These are phyloP conservation scores for Sphenostylis stenocarpa DNA, from an alignment of 306 rosid species.

Conservation along the genomic window DNA sequence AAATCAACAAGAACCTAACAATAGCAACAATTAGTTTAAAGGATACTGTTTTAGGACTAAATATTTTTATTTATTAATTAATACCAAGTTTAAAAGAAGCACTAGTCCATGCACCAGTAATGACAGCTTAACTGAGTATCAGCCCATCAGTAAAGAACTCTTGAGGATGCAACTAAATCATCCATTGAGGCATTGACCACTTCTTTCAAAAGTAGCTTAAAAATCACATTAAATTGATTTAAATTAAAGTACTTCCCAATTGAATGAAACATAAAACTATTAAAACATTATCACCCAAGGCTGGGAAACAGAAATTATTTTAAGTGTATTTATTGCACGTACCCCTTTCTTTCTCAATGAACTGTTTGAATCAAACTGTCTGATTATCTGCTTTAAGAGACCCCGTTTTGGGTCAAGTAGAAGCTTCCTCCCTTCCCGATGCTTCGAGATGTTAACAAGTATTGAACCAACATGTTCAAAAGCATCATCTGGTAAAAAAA, in stretches of 20 bases:
- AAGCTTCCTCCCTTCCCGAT: constrained; percentile 81
- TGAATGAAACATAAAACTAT: constrained; percentile 10
- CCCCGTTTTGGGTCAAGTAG: constrained; percentile 82
- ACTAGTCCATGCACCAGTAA: neutral
- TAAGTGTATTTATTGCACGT: constrained; percentile 37
- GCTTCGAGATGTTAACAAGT: constrained; percentile 86
- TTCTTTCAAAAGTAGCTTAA: constrained; percentile 15
- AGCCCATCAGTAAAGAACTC: constrained; percentile 8
- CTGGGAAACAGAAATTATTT: constrained; percentile 8
- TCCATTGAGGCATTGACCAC: neutral
- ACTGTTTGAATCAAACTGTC: constrained; percentile 85
- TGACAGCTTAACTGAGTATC: constrained; percentile 16
- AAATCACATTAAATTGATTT: constrained; percentile 27
- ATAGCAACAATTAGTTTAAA: constrained; percentile 14
- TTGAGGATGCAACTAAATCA: neutral
- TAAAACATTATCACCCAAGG: constrained; percentile 4
- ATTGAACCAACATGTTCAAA: constrained; percentile 94
- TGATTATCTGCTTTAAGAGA: constrained; percentile 80
- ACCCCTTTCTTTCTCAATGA: constrained; percentile 93
- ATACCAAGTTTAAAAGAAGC: constrained; percentile 15
- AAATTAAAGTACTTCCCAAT: neutral
- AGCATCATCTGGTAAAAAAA: constrained; percentile 65
- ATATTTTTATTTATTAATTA: neutral
- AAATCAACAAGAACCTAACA: constrained; percentile 12
- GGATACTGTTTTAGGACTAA: neutral